These are phyloP conservation scores for Trichoderma afroharzianum DNA, from an alignment of 2,329 filamentous ascomycete species.

Conservation along the genomic window DNA sequence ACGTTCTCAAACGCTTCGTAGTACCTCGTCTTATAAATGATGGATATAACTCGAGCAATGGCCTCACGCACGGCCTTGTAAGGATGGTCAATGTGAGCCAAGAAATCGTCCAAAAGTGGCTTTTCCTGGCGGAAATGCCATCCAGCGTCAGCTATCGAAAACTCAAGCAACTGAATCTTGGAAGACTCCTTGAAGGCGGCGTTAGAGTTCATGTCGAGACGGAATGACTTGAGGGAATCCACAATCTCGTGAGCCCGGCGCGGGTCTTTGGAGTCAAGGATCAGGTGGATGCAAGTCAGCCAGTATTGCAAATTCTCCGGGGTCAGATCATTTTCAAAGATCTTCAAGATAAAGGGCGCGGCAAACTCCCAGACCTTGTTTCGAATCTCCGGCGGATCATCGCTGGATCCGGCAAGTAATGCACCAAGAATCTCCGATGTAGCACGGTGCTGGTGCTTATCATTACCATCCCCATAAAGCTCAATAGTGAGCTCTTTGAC, in stretches of 20 bases:
- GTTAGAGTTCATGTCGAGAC: slow-evolving; percentile 90
- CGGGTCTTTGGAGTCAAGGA: slow-evolving; percentile 85
- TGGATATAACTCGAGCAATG: slow-evolving; percentile 83
- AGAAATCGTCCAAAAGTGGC: slow-evolving; percentile 84
- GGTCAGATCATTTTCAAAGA: slow-evolving; percentile 88
- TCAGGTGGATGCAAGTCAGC: slow-evolving; percentile 88
- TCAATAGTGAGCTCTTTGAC: slow-evolving; percentile 74
- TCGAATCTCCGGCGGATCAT: slow-evolving; percentile 70
- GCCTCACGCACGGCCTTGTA: slow-evolving; percentile 97
- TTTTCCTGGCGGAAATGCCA: slow-evolving; percentile 95
- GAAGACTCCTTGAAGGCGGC: slow-evolving; percentile 98
- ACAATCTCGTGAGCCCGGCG: slow-evolving; percentile 82
- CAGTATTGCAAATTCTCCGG: slow-evolving; percentile 94
- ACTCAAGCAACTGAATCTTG: slow-evolving; percentile 87
- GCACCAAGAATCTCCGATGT: slow-evolving; percentile 91
- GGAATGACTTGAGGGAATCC: slow-evolving; percentile 77
- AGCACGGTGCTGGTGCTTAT: slow-evolving; percentile 96
- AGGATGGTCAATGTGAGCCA: slow-evolving; percentile 89
- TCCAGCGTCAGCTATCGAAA: slow-evolving; percentile 79
- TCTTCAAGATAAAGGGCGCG: slow-evolving; percentile 78
- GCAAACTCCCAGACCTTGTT: slow-evolving; percentile 82
- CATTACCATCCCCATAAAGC: slow-evolving; percentile 86
- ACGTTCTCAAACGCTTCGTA: slow-evolving; percentile 91
- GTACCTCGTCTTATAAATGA: slow-evolving; percentile 86
- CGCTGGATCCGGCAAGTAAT: slow-evolving; percentile 74